phyloP scores from a whole-genome alignment of 164 flowering plant species.

The Magnolia officinalis region DNA sequence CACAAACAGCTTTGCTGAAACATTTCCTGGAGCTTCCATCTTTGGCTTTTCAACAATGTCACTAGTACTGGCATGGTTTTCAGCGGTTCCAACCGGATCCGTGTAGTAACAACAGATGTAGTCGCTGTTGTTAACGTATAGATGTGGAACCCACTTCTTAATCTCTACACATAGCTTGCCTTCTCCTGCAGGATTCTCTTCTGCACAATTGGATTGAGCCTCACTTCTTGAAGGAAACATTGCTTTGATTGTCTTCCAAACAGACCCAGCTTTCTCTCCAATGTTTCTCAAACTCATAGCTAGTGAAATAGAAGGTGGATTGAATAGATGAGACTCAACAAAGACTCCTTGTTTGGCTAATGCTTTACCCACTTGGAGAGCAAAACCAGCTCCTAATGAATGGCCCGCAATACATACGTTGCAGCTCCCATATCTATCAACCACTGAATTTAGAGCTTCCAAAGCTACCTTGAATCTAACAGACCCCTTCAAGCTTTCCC shows the following conservation, averaged over 20 bases:
- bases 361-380: constrained; percentile 87
- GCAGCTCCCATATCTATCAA: constrained; percentile 52
- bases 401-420: constrained; percentile 89
- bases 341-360: constrained; percentile 76
- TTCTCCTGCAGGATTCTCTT: constrained; percentile 8
- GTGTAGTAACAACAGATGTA: constrained; percentile 83
- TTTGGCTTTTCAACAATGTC: constrained; percentile 42
- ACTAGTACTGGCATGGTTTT: background rate
- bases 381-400: constrained; percentile 93
- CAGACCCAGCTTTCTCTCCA: constrained; percentile 70
- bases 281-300: constrained; percentile 68
- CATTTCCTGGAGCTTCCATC: constrained; percentile 18
- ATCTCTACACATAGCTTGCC: constrained; percentile 13
- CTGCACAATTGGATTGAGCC: constrained; percentile 18
- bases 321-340: constrained; percentile 89
- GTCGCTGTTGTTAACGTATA: constrained; percentile 89
- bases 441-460: constrained; percentile 48
- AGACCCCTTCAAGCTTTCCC: constrained; percentile 93
- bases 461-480: constrained; percentile 59
- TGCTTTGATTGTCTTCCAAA: constrained; percentile 67
- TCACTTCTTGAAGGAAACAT: constrained; percentile 56
- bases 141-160: constrained; percentile 65
- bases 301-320: constrained; percentile 90
- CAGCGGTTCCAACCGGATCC: constrained; percentile 29
- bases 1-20: constrained; percentile 81